Percentiles rank a stretch among this genome's conserved stretches.
Conservation (phyloP, 768 basidiomycete species). For the Termitomyces sp. region DNA sequence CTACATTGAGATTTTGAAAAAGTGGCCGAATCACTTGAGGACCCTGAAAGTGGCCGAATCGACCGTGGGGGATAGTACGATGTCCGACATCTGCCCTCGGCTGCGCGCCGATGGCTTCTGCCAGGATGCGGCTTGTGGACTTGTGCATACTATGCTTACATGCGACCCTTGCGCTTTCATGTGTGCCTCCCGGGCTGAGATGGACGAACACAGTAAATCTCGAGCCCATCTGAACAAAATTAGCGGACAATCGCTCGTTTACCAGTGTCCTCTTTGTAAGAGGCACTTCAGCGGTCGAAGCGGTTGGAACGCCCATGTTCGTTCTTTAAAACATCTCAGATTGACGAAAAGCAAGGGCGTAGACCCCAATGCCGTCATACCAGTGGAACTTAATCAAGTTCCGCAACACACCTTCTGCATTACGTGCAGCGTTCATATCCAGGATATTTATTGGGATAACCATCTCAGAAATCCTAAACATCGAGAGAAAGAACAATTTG, state of each 20-base stretch:
- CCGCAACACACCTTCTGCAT: constrained; percentile 19
- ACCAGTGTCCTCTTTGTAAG: constrained; percentile 10
- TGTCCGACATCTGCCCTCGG: constrained; percentile 12
- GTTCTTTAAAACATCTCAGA: constrained; percentile 4
- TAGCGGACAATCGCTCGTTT: constrained; percentile 1
- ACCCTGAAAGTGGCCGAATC: no score
- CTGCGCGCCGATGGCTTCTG: constrained; percentile 14
- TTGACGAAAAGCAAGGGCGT: neutral
- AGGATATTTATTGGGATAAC: constrained; percentile 21
- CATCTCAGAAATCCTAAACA: constrained; percentile 30
- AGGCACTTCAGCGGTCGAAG: neutral
- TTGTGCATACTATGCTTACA: constrained; percentile 12
- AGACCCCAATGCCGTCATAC: constrained; percentile 16
- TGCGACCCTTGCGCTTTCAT: constrained; percentile 19
- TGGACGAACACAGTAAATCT: constrained; percentile 9
- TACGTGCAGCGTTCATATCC: constrained; percentile 21
- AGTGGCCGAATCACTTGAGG: no score
- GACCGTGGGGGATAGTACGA: no score
- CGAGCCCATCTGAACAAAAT: constrained; percentile 13
- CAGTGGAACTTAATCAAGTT: constrained; percentile 19
- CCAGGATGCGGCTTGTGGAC: constrained; percentile 7
- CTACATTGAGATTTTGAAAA: no score
- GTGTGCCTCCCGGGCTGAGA: constrained; percentile 9
- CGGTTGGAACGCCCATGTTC: constrained; percentile 3
- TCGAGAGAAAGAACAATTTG: constrained; percentile 29